phyloP scores from a whole-genome alignment of 2,329 filamentous ascomycete genomes.

The Paecilomyces variotii region DNA sequence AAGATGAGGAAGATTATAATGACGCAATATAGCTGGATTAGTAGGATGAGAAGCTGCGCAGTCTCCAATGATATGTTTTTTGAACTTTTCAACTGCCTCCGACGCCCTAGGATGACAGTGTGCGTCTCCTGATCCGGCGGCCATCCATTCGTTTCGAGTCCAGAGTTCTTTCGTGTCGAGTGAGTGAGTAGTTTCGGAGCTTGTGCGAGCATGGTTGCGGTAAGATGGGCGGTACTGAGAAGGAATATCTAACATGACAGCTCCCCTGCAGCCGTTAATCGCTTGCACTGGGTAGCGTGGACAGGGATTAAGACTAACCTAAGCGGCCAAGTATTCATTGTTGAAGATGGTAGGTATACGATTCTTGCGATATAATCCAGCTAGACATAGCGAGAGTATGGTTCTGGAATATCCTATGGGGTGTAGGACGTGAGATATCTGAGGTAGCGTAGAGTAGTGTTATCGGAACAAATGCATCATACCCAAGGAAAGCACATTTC shows the following conservation, averaged over 20 bases:
- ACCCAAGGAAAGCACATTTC: neutral
- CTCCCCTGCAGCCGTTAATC: neutral
- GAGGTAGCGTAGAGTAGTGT: neutral
- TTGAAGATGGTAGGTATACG: neutral
- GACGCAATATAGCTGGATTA: neutral
- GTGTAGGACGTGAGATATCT: neutral
- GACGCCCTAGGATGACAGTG: neutral
- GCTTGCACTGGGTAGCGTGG: neutral
- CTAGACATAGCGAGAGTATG: constrained; percentile 1
- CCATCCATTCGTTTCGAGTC: neutral
- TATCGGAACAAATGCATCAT: neutral
- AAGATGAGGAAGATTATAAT: neutral
- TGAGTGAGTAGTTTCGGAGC: neutral
- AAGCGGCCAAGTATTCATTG: neutral
- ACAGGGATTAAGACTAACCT: neutral
- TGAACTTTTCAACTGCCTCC: neutral
- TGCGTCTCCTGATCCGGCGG: neutral
- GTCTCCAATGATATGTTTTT: neutral
- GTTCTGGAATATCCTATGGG: neutral
- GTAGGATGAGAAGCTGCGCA: neutral
- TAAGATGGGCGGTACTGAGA: neutral
- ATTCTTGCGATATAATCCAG: neutral
- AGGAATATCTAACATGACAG: neutral
- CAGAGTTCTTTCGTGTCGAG: neutral
- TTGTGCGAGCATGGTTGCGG: neutral